Evolutionary conservation across 805 yeast species (phyloP).

Genomic region (Pichia phayaonensis): DNA sequence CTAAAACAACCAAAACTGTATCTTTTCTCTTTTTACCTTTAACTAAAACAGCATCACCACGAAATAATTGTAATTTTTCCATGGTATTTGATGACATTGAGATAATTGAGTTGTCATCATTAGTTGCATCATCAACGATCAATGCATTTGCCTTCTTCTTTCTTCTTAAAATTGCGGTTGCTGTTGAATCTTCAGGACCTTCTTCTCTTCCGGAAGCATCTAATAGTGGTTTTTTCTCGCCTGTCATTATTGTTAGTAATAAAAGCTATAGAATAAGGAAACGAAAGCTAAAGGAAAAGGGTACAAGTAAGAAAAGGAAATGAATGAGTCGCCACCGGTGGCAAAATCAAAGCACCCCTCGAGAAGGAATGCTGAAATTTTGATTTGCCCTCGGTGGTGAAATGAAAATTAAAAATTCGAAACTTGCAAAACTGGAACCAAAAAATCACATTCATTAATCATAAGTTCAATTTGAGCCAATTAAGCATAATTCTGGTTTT

Average conservation of each 20-base stretch:
- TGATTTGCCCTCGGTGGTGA: not conserved
- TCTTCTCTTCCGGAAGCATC: conserved; percentile 32
- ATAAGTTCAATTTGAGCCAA: not conserved
- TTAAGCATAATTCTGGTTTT: too few species aligned
- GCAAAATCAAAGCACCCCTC: not conserved
- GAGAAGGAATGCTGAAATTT: too few species aligned
- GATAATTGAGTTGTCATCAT: conserved; percentile 95
- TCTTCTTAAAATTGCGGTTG: conserved; percentile 94
- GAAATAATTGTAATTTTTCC: conserved; percentile 89
- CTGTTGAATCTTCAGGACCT: conserved; percentile 46
- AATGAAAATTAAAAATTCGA: not conserved
- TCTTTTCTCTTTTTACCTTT: conserved; percentile 98
- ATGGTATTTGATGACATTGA: conserved; percentile 92
- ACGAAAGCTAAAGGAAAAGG: not conserved
- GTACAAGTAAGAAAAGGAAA: not conserved
- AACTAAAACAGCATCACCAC: conserved; percentile 96
- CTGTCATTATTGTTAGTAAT: conserved; percentile 5
- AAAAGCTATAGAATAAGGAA: not conserved
- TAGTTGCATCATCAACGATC: conserved; percentile 92
- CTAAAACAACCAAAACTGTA: conserved; percentile 90
- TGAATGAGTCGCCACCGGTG: not conserved
- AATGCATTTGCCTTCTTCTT: conserved; percentile 95
- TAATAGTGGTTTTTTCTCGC: conserved; percentile 29
- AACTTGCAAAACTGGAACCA: not conserved
- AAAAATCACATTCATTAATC: too few species aligned